These are phyloP conservation scores for Crithidia sp. DNA, from an alignment of 208 protist genomes.

Conservation along the genomic window DNA sequence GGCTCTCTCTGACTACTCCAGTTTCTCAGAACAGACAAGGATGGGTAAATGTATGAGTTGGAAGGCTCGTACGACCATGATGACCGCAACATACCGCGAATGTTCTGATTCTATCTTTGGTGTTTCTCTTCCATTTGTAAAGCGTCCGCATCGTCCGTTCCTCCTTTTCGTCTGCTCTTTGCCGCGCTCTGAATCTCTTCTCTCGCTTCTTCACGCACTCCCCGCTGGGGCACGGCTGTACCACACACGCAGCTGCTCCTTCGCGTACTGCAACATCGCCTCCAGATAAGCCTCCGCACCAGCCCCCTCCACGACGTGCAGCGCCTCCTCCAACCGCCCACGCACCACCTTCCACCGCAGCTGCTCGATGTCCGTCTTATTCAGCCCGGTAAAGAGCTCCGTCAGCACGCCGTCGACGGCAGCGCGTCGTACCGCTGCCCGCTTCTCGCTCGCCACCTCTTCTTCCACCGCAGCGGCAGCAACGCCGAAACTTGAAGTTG, in stretches of 20 bases:
- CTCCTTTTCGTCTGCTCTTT: no score
- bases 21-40: no score
- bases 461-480: not conserved
- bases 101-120: no score
- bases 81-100: no score
- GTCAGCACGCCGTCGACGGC: slow-evolving; percentile 38
- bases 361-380: slow-evolving; percentile 51
- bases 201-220: not conserved
- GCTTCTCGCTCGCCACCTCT: not conserved
- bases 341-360: slow-evolving; percentile 64
- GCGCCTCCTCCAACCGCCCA: slow-evolving; percentile 34
- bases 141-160: no score
- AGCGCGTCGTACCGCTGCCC: slow-evolving; percentile 8
- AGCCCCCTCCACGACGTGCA: slow-evolving; percentile 5
- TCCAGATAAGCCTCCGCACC: slow-evolving; percentile 17
- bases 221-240: slow-evolving; percentile 46
- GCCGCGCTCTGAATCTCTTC: no score
- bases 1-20: no score
- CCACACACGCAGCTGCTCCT: slow-evolving; percentile 41
- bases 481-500: no score
- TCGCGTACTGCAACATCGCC: slow-evolving; percentile 59
- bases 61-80: no score
- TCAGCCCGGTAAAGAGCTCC: slow-evolving; percentile 46
- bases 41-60: no score
- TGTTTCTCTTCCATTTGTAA: no score